Evolutionary conservation across 2,329 filamentous ascomycete genomes (phyloP).

Genomic region (Aspergillus flavus): DNA sequence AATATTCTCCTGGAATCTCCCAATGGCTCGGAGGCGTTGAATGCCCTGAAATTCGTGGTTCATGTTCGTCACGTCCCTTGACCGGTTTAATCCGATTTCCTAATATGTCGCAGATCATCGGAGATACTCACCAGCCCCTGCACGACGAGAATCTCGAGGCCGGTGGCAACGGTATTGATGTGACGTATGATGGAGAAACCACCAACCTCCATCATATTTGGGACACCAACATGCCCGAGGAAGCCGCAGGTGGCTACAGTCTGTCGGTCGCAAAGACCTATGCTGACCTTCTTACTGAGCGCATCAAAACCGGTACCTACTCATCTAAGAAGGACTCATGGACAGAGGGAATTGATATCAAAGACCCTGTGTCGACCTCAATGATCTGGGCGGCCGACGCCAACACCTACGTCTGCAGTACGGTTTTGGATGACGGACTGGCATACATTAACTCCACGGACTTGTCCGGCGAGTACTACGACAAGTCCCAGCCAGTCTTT

Average conservation of each 20-base stretch:
- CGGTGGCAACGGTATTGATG: conserved; percentile 70
- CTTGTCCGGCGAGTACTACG: conserved; percentile 61
- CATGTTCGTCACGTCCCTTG: neutral
- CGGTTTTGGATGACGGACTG: conserved; percentile 66
- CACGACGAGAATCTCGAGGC: conserved; percentile 61
- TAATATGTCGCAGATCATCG: conserved; percentile 45
- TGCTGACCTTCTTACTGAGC: conserved; percentile 12
- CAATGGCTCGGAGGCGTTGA: neutral
- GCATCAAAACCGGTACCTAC: neutral
- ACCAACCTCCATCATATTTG: conserved; percentile 73
- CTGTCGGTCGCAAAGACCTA: conserved; percentile 33
- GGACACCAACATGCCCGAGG: conserved; percentile 71
- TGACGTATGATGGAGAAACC: conserved; percentile 59
- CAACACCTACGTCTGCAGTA: conserved; percentile 66
- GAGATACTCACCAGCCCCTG: conserved; percentile 76
- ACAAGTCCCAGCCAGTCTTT: conserved; percentile 64
- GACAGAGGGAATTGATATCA: conserved; percentile 25
- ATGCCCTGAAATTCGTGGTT: neutral
- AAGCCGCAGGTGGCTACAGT: conserved; percentile 59
- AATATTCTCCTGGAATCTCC: conserved; percentile 41
- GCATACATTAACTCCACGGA: conserved; percentile 46
- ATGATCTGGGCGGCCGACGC: conserved; percentile 67
- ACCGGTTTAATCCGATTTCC: neutral
- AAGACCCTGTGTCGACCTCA: conserved; percentile 57
- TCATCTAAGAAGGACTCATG: neutral